These are phyloP conservation scores for Pyrenophora teres DNA, from an alignment of 2,329 filamentous ascomycete genomes.

Conservation along the genomic window DNA sequence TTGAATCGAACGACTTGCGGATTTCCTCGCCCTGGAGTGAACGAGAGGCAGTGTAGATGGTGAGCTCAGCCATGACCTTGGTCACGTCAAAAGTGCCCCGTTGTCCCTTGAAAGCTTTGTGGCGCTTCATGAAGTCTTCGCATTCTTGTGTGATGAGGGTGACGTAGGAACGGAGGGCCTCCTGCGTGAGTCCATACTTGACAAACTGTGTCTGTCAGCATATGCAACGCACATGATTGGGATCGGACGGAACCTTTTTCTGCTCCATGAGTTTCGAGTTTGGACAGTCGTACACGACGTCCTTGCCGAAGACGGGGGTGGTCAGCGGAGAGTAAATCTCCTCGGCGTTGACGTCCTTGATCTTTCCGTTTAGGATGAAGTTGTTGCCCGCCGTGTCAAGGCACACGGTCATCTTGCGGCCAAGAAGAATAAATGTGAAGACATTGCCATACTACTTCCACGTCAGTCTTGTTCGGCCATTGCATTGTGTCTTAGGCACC, in stretches of 20 bases:
- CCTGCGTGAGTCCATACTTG: conserved; percentile 77
- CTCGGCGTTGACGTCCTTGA: conserved; percentile 87
- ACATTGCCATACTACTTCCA: conserved; percentile 75
- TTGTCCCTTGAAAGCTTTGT: conserved; percentile 67
- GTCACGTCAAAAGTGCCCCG: conserved; percentile 73
- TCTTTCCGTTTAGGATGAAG: conserved; percentile 88
- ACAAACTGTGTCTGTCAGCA: conserved; percentile 63
- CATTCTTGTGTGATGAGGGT: conserved; percentile 78
- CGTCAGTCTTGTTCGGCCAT: conserved; percentile 26
- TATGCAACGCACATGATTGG: neutral
- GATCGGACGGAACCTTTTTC: conserved; percentile 70
- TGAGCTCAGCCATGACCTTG: conserved; percentile 80
- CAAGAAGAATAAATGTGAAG: conserved; percentile 86
- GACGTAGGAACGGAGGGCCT: conserved; percentile 77
- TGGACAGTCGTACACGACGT: conserved; percentile 89
- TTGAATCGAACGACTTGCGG: conserved; percentile 77
- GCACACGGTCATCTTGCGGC: conserved; percentile 86
- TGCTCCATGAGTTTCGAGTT: conserved; percentile 95
- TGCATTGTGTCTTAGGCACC: conserved; percentile 54
- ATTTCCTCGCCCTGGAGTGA: conserved; percentile 84
- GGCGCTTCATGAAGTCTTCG: conserved; percentile 71
- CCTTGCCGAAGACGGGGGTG: conserved; percentile 74
- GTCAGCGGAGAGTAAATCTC: conserved; percentile 83
- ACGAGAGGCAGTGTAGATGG: conserved; percentile 87
- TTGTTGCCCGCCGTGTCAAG: conserved; percentile 83